phyloP scores from a whole-genome alignment of 352 stramenopile species.

The Pythium rishiriense region DNA sequence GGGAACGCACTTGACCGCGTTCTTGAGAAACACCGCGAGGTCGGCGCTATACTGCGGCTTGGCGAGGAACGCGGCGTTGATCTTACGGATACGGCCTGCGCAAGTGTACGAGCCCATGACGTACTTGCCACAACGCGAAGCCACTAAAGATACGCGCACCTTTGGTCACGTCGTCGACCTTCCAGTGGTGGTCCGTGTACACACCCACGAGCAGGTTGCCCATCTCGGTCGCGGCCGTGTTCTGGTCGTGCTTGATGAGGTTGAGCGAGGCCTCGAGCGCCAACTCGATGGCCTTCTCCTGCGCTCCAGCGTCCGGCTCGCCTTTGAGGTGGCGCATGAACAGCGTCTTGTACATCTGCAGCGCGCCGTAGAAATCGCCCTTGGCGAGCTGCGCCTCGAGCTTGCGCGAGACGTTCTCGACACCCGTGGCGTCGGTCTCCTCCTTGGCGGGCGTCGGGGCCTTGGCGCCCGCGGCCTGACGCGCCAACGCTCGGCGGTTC shows the following conservation, averaged over 20 bases:
- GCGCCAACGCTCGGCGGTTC: conserved; percentile 74
- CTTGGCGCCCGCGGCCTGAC: conserved; percentile 60
- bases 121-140: no score
- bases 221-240: conserved; percentile 80
- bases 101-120: no score
- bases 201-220: conserved; percentile 74
- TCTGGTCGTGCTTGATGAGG: conserved; percentile 74
- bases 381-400: conserved; percentile 66
- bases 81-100: conserved; percentile 54
- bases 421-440: conserved; percentile 41
- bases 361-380: conserved; percentile 84
- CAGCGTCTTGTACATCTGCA: conserved; percentile 92
- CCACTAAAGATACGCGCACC: conserved; percentile 22
- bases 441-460: conserved; percentile 17
- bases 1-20: conserved; percentile 68
- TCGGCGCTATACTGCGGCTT: conserved; percentile 76
- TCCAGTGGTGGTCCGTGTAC: conserved; percentile 66
- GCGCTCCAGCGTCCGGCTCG: conserved; percentile 51
- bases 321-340: conserved; percentile 86
- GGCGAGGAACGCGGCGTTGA: conserved; percentile 54
- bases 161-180: conserved; percentile 74
- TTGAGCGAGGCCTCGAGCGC: conserved; percentile 64
- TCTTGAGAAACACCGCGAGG: conserved; percentile 68
- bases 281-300: conserved; percentile 64
- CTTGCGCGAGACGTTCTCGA: conserved; percentile 81